Evolutionary conservation across 495 filamentous ascomycete species (phyloP), one percentile per base, ranked within the genome.

Genomic region (Penicillium maclennaniae): DNA sequence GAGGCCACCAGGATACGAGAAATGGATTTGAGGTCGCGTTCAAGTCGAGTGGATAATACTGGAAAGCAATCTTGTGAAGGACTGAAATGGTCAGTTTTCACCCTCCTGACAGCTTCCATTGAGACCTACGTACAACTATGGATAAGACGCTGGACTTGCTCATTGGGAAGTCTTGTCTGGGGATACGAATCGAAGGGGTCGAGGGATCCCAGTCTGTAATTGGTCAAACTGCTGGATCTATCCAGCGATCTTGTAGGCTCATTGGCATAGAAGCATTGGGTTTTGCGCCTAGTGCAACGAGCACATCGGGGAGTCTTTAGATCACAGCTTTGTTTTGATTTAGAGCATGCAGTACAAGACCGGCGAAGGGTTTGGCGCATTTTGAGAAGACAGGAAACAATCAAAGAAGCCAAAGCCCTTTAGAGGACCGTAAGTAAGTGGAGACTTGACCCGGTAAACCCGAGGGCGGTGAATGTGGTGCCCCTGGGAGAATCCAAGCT

Each of bases 111-210:
- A 20, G 5, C 23, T 23, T 41, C 21, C 20, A 53, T 39, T 43
- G 19, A 45, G 46, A 4, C 5, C 40, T 28, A 71, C 68, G 6
- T 67, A 79, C 77, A 81, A 58, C 65, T 65, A 62, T 79, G 68
- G 10, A 81, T 79, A 4, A 81, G 67, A 21, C 71, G 66, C 50
- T 79, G 74, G 17, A 79, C 74, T 14, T 68, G 76, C 7, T 55
- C 52, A 21, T 73, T 60, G 7, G 72, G 71, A 20, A 81, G 69
- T 43, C 75, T 71, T 4, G 78, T 81, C 34, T 50, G 59, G 0
- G 78, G 77, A 57, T 77, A 81, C 14, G 77, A 77, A 26, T 79
- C 74, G 43, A 81, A 79, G 4, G 78, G 77, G 55, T 79, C 78
- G 14, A 77, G 41, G 16, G 65, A 65, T 7, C 56, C 61, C 46